Evolutionary conservation across 805 yeast species (phyloP).

Genomic region (Kazachstania psychrophila): DNA sequence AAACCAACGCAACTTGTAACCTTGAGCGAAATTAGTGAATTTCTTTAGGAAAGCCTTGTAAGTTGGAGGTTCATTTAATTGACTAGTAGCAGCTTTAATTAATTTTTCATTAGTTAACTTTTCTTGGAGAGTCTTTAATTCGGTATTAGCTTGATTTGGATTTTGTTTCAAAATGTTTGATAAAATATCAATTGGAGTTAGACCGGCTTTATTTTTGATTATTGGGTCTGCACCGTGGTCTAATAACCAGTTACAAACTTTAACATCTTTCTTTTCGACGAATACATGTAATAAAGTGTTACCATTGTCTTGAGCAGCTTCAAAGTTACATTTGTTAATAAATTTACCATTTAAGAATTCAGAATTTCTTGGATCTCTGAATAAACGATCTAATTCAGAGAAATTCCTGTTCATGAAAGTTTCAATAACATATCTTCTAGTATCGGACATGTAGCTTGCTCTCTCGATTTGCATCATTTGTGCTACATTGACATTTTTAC

Average conservation of each 20-base stretch:
- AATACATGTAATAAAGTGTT: slow-evolving; percentile 86
- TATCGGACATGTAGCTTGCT: slow-evolving; percentile 65
- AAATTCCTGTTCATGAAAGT: slow-evolving; percentile 66
- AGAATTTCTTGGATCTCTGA: slow-evolving; percentile 63
- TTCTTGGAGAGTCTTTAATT: slow-evolving; percentile 54
- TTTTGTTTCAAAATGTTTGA: slow-evolving; percentile 20
- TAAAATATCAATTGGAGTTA: slow-evolving; percentile 67
- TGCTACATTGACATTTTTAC: slow-evolving; percentile 52
- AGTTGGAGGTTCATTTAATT: slow-evolving; percentile 52
- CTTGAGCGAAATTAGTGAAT: slow-evolving; percentile 96
- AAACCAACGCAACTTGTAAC: slow-evolving; percentile 91
- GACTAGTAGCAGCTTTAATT: slow-evolving; percentile 39
- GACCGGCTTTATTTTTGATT: slow-evolving; percentile 70
- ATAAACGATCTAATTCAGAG: slow-evolving; percentile 49
- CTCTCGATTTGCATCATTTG: slow-evolving; percentile 70
- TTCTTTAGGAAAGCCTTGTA: slow-evolving; percentile 86
- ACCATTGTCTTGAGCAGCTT: slow-evolving; percentile 77
- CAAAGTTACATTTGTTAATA: slow-evolving; percentile 26
- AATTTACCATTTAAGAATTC: slow-evolving; percentile 74
- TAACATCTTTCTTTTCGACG: slow-evolving; percentile 60
- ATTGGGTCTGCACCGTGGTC: slow-evolving; percentile 94
- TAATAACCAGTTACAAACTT: slow-evolving; percentile 81
- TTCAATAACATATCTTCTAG: slow-evolving; percentile 56
- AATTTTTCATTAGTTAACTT: slow-evolving; percentile 69
- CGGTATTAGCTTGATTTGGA: slow-evolving; percentile 13